Evolutionary conservation across 768 basidiomycete genomes (phyloP).

Genomic region (Goffeauzyma gilvescens): DNA sequence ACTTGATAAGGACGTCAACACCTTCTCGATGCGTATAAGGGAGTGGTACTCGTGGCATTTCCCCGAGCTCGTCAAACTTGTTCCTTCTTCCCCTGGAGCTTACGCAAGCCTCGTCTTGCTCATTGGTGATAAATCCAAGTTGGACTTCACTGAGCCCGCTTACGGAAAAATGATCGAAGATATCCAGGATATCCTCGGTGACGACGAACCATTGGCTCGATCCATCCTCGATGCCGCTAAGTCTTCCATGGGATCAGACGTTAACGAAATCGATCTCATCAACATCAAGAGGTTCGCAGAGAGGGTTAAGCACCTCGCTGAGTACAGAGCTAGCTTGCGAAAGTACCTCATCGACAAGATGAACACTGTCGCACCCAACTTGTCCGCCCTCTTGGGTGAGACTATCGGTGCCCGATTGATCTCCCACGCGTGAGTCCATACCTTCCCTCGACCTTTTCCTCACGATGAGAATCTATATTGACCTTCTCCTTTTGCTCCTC

Average conservation of each 20-base stretch:
- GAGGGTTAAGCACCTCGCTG: slow-evolving; percentile 74
- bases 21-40: slow-evolving; percentile 91
- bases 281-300: slow-evolving; percentile 83
- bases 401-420: slow-evolving; percentile 80
- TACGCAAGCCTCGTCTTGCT: slow-evolving; percentile 72
- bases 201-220: slow-evolving; percentile 66
- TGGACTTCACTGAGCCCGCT: slow-evolving; percentile 38
- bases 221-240: slow-evolving; percentile 88
- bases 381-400: slow-evolving; percentile 78
- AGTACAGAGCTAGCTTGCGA: slow-evolving; percentile 79
- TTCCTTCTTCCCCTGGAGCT: slow-evolving; percentile 75
- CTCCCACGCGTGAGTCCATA: slow-evolving; percentile 49
- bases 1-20: slow-evolving; percentile 97
- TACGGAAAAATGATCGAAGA: slow-evolving; percentile 50
- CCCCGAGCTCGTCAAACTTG: slow-evolving; percentile 82
- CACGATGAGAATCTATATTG: not conserved
- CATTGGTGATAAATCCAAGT: slow-evolving; percentile 69
- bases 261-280: slow-evolving; percentile 82
- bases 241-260: slow-evolving; percentile 80
- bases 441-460: not conserved
- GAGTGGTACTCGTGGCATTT: slow-evolving; percentile 99
- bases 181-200: slow-evolving; percentile 58
- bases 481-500: not conserved
- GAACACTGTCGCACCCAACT: slow-evolving; percentile 85
- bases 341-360: slow-evolving; percentile 86